Evolutionary conservation across 2,329 filamentous ascomycete species (phyloP).

Genomic region (Thielaviopsis punctulata): DNA sequence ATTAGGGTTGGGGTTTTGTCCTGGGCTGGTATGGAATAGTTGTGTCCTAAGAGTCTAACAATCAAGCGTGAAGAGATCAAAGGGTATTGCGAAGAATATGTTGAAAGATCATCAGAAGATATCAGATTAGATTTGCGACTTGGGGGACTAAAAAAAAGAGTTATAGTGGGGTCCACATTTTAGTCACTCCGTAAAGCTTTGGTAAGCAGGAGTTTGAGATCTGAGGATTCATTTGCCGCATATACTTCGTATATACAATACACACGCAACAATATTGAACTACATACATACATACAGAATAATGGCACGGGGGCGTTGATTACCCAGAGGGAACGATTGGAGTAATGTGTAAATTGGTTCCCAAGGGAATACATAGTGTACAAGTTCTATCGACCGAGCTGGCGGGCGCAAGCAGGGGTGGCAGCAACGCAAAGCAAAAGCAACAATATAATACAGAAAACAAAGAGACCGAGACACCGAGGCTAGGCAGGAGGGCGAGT

Average conservation of each 20-base stretch:
- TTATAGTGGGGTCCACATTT: constrained; percentile 6
- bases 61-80: too few species aligned
- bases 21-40: not conserved
- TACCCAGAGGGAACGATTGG: not conserved
- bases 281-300: too few species aligned
- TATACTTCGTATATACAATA: too few species aligned
- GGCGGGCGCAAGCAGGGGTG: constrained; percentile 2
- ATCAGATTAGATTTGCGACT: not conserved
- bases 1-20: not conserved
- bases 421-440: constrained; percentile 2
- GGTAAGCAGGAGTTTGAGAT: too few species aligned
- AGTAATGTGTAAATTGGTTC: constrained; percentile 4
- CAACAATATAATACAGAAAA: constrained; percentile 10
- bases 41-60: too few species aligned
- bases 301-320: not conserved
- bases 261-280: too few species aligned
- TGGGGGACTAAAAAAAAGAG: not conserved
- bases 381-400: constrained; percentile 8
- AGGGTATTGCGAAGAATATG: too few species aligned
- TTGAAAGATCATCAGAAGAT: too few species aligned
- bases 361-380: constrained; percentile 8
- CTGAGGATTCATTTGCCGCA: too few species aligned
- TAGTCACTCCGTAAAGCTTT: not conserved
- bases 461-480: not conserved
- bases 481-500: not conserved